A percentile compares a stretch with the other conserved stretches of the same genome.
Evolutionary conservation across 164 flowering plant genomes (phyloP).

Genomic region (Vitis rupestris): DNA sequence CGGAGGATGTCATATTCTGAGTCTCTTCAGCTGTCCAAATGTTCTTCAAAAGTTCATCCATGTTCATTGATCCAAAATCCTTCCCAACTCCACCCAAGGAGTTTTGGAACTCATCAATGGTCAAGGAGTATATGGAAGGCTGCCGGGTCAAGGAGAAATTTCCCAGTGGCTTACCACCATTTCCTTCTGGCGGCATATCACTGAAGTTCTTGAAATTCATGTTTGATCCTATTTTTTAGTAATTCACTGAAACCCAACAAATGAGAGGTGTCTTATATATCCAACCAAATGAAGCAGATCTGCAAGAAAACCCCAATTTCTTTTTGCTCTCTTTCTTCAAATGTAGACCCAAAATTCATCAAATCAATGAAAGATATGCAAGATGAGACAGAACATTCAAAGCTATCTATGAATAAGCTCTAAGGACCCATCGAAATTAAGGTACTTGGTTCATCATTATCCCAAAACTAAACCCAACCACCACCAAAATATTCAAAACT

Average conservation of each 20-base stretch:
- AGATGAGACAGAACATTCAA: background rate
- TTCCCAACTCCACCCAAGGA: constrained; percentile 67
- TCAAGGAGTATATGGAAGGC: constrained; percentile 66
- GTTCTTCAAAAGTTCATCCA: constrained; percentile 54
- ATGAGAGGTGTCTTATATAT: background rate
- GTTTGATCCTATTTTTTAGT: constrained; percentile 45
- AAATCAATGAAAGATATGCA: constrained; percentile 8
- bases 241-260: too few species aligned
- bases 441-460: too few species aligned
- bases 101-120: constrained; percentile 82
- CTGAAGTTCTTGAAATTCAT: constrained; percentile 60
- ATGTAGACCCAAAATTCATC: constrained; percentile 17
- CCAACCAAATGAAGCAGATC: constrained; percentile 7
- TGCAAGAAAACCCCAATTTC: background rate
- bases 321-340: constrained; percentile 6
- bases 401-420: background rate
- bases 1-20: constrained; percentile 29
- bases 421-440: too few species aligned
- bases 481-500: too few species aligned
- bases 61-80: constrained; percentile 58
- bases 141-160: constrained; percentile 50
- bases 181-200: constrained; percentile 24
- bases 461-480: too few species aligned
- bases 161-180: constrained; percentile 28
- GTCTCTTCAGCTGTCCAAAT: constrained; percentile 64